phyloP scores from a whole-genome alignment of 2,329 filamentous ascomycete genomes.

The Phyllosticta paracitricarpa region DNA sequence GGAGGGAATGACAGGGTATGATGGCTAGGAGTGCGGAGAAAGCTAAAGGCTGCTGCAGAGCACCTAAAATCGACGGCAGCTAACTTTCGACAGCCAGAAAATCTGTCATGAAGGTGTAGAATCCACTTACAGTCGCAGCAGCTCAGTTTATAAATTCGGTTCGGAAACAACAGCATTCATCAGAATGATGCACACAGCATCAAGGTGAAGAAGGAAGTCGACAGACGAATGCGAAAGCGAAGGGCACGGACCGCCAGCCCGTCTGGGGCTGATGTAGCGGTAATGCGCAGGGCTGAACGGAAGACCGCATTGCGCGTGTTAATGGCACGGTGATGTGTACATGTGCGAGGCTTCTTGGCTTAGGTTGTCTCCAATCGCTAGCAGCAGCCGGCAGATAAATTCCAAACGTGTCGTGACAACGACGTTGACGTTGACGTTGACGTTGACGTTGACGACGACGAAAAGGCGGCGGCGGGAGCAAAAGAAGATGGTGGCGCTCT shows the following conservation, averaged over 20 bases:
- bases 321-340: neutral
- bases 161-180: too few species aligned
- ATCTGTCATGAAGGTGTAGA: too few species aligned
- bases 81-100: neutral
- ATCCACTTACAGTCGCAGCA: too few species aligned
- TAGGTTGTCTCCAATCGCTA: neutral
- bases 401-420: too few species aligned
- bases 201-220: too few species aligned
- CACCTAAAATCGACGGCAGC: neutral
- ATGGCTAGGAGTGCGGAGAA: constrained; percentile 15
- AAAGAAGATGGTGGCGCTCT: neutral
- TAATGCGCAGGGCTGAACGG: neutral
- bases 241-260: neutral
- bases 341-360: neutral
- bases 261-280: neutral
- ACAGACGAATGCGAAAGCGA: neutral
- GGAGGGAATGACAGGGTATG: neutral
- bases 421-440: too few species aligned
- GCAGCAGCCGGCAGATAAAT: too few species aligned
- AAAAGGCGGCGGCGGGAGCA: too few species aligned
- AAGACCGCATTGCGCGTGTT: neutral
- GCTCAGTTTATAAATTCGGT: too few species aligned
- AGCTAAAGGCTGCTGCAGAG: constrained; percentile 9
- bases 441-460: too few species aligned
- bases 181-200: too few species aligned